phyloP scores from a whole-genome alignment of 2,329 filamentous ascomycete species.

The Xylariaceae sp. region DNA sequence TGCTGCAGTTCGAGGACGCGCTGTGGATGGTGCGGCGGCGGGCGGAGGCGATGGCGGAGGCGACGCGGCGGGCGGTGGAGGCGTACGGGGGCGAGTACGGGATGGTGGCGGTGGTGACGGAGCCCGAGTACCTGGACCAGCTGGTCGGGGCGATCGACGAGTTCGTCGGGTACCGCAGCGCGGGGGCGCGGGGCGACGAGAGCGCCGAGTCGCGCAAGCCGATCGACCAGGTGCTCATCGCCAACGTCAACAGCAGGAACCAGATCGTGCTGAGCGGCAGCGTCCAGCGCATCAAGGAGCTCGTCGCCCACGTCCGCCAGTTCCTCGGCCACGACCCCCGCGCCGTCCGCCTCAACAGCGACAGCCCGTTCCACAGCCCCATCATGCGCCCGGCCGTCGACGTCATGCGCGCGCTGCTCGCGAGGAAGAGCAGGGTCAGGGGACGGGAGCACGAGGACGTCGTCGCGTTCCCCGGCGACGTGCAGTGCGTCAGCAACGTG shows the following conservation, averaged over 20 bases:
- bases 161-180: conserved; percentile 71
- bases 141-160: conserved; percentile 76
- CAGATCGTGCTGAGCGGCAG: conserved; percentile 93
- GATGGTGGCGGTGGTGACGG: conserved; percentile 92
- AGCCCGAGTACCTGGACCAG: conserved; percentile 71
- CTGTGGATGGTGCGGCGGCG: conserved; percentile 75
- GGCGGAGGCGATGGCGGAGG: conserved; percentile 81
- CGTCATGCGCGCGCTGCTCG: conserved; percentile 71
- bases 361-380: conserved; percentile 88
- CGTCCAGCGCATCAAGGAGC: conserved; percentile 77
- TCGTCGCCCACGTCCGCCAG: conserved; percentile 82
- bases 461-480: conserved; percentile 71
- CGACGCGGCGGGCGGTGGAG: conserved; percentile 67
- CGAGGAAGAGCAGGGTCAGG: conserved; percentile 56
- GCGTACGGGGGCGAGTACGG: conserved; percentile 80
- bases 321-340: conserved; percentile 91
- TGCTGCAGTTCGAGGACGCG: conserved; percentile 77
- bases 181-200: conserved; percentile 71
- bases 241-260: conserved; percentile 94
- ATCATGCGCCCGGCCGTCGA: conserved; percentile 85
- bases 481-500: conserved; percentile 87
- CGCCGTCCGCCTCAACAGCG: conserved; percentile 82
- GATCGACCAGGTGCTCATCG: conserved; percentile 85
- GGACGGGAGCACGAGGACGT: conserved; percentile 63
- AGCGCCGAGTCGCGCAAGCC: conserved; percentile 69